These are phyloP conservation scores for Prunus padus DNA, from an alignment of 306 rosid species.

Conservation along the genomic window DNA sequence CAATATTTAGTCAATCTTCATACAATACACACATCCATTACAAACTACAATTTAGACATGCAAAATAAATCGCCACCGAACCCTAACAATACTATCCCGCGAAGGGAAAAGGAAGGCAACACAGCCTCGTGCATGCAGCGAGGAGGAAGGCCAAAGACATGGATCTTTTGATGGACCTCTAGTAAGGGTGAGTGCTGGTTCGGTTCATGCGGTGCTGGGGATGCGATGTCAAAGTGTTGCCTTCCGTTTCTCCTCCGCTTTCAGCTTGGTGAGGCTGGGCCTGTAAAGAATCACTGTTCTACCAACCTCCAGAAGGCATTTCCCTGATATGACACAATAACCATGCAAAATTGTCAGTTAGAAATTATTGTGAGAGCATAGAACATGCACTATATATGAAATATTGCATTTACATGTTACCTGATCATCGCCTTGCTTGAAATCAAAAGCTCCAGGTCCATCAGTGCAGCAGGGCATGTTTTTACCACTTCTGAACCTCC, in stretches of 20 bases:
- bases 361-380: slow-evolving; percentile 20
- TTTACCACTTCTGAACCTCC: slow-evolving; percentile 56
- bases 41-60: no score
- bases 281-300: slow-evolving; percentile 70
- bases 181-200: no score
- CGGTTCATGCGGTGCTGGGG: no score
- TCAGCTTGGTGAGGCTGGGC: slow-evolving; percentile 81
- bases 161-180: no score
- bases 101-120: no score
- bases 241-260: slow-evolving; percentile 90
- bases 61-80: no score
- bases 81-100: no score
- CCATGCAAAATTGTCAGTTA: slow-evolving; percentile 17
- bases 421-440: slow-evolving; percentile 85
- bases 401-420: slow-evolving; percentile 35
- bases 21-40: no score
- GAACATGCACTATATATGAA: slow-evolving; percentile 10
- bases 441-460: slow-evolving; percentile 96
- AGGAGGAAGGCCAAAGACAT: no score
- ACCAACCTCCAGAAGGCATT: slow-evolving; percentile 80
- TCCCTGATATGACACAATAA: slow-evolving; percentile 52
- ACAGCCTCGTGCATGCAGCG: no score
- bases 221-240: no score
- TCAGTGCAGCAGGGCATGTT: slow-evolving; percentile 98
- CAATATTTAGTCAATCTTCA: no score